Conservation (phyloP, 2,329 filamentous ascomycete genomes). For the Cladosporium austrohemisphaericum region DNA sequence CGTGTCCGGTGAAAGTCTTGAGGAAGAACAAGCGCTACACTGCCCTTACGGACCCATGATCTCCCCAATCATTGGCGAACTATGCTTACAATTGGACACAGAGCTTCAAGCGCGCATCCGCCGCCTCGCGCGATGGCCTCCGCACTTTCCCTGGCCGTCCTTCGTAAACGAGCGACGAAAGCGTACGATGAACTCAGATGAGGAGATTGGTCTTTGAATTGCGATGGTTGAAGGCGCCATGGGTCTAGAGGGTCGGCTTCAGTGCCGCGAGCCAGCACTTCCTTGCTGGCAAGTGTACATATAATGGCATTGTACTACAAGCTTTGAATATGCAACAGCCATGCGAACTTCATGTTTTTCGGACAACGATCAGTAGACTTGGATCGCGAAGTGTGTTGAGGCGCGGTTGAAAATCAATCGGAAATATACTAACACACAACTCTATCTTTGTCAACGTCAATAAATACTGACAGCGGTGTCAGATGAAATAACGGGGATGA, state of each 20-base stretch:
- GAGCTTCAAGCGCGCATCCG: conserved; percentile 52
- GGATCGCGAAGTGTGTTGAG: too few relatives aligned
- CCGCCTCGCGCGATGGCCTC: conserved; percentile 47
- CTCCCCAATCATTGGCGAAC: neutral
- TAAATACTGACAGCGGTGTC: too few relatives aligned
- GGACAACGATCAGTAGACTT: too few relatives aligned
- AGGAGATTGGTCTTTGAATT: conserved; percentile 1
- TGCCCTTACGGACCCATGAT: neutral
- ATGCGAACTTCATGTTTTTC: conserved; percentile 15
- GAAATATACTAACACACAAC: too few relatives aligned
- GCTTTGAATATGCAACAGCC: conserved; percentile 8
- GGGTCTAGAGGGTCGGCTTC: conserved; percentile 6
- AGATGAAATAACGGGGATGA: too few relatives aligned
- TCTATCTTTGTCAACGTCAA: too few relatives aligned
- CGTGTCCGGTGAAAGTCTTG: too few relatives aligned
- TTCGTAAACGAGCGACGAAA: conserved; percentile 20
- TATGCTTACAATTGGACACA: conserved; percentile 23
- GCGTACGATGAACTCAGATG: conserved; percentile 3
- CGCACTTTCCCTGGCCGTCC: conserved; percentile 42
- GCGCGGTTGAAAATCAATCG: too few relatives aligned
- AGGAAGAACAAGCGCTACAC: neutral
- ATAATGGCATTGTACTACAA: conserved; percentile 16
- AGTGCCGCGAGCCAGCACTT: conserved; percentile 8
- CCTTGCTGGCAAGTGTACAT: conserved; percentile 9
- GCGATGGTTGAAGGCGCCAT: neutral